Evolutionary conservation across 2,329 filamentous ascomycete species (phyloP), one percentile per base, ranked within the genome.

Genomic region (Fusarium ambrosium): DNA sequence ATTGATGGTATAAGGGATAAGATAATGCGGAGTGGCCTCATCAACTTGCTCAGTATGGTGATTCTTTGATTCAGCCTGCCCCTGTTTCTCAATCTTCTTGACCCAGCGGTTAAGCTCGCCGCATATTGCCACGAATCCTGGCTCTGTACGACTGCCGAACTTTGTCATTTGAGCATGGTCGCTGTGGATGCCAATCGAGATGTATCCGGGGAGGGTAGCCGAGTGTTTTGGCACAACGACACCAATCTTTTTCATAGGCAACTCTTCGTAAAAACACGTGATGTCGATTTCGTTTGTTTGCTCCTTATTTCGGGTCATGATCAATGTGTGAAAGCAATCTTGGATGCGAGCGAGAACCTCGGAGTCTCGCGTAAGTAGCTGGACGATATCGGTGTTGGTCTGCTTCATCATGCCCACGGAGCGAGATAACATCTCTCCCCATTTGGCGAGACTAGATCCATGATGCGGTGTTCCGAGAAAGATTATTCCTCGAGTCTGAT

Each of bases 221-320:
- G 72, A 77, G 16, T 77, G 62, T 6, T 72, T 70, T 1, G 72
- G 74, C 0, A 77, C 74, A 32, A 77, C 39, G 0, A 67, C 9
- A 0, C 72, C 72, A 1, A 62, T 24, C 22, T 4, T 37, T 3
- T 71, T 73, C 2, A 67, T 60, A 0, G 75, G 74, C 0, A 77
- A 36, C 34, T 77, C 70, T 37, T 77, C 75, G 13, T 77, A 77
- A 22, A 77, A 77, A 9, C 74, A 77, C 4, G 62, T 63, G 2
- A 77, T 75, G 0, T 74, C 62, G 10, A 77, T 73, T 6, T 29
- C n/a, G 7, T 2, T 43, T 0, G 20, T 13, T 4, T 55, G 41
- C 0, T 59, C 41, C 6, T 27, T 71, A 4, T 53, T 36, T 0
- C 74, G 68, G 0, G 45, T 1, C 37, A 48, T 71, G 0, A 77